A percentile compares a stretch with the other conserved stretches of the same genome.
Conservation (phyloP, 2,329 filamentous ascomycete genomes). For the Fusarium nematophilum region DNA sequence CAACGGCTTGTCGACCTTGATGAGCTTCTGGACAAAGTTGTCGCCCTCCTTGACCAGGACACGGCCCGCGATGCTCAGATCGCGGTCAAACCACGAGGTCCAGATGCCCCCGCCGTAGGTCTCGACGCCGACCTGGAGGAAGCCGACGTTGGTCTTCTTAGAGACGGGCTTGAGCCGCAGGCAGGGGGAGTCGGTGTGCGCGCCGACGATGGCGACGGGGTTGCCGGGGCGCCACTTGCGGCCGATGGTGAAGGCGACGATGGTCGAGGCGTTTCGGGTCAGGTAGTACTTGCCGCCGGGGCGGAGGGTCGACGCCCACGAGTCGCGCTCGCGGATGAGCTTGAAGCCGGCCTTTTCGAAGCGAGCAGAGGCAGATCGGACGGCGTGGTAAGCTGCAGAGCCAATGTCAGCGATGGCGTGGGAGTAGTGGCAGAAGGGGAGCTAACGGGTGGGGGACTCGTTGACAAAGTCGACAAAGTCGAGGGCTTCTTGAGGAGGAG, state of each 20-base stretch:
- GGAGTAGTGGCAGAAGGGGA: not conserved
- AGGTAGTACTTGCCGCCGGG: constrained; percentile 97
- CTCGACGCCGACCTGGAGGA: constrained; percentile 94
- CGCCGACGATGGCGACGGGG: constrained; percentile 91
- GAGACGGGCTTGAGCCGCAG: constrained; percentile 94
- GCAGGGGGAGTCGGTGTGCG: constrained; percentile 94
- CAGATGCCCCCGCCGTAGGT: constrained; percentile 97
- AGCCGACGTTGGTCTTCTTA: constrained; percentile 87
- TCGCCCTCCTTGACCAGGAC: constrained; percentile 81
- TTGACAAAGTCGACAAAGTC: constrained; percentile 96
- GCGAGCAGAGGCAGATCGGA: constrained; percentile 79
- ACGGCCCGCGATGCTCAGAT: constrained; percentile 89
- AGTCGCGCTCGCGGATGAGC: constrained; percentile 89
- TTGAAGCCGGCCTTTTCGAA: constrained; percentile 87
- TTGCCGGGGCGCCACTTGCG: constrained; percentile 92
- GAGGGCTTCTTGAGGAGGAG: constrained; percentile 69
- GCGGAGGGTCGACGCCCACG: constrained; percentile 82
- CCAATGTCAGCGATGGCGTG: constrained; percentile 31
- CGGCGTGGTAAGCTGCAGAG: constrained; percentile 87
- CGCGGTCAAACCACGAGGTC: constrained; percentile 98
- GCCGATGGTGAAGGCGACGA: constrained; percentile 92
- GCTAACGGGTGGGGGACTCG: constrained; percentile 89
- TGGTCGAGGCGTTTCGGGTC: constrained; percentile 91
- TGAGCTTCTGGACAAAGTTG: constrained; percentile 82
- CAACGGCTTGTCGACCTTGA: constrained; percentile 91